These are phyloP conservation scores for Clarireedia homoeocarpa DNA, from an alignment of 2,329 filamentous ascomycete genomes.

Conservation along the genomic window DNA sequence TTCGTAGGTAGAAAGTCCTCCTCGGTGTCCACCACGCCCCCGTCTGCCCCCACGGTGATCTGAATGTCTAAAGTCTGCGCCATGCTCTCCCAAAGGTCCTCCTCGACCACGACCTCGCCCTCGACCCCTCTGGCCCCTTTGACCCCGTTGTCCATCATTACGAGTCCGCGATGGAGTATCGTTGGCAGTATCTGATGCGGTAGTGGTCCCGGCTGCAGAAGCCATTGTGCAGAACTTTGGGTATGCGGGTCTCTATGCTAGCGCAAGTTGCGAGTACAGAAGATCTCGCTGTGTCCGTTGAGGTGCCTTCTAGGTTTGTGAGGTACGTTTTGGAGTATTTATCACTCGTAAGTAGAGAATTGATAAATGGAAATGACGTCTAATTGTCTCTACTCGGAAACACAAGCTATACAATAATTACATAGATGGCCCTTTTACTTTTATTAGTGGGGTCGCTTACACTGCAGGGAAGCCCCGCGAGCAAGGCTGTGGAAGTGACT, in stretches of 20 bases:
- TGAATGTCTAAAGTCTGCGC: conserved; percentile 24
- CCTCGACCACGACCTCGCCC: conserved; percentile 13
- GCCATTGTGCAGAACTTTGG: conserved; percentile 1
- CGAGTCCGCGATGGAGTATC: conserved; percentile 1
- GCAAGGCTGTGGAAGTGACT: conserved; percentile 3
- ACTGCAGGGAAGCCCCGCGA: background rate
- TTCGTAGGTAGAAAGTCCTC: conserved; percentile 5
- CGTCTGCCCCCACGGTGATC: conserved; percentile 19
- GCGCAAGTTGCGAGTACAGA: background rate
- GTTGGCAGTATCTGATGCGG: background rate
- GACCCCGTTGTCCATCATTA: conserved; percentile 31
- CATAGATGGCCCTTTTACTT: background rate
- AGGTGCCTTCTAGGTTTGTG: background rate
- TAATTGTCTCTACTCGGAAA: background rate
- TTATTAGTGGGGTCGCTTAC: conserved; percentile 1
- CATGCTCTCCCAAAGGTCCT: conserved; percentile 8
- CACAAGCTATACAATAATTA: conserved; percentile 2
- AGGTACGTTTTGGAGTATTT: too few species aligned
- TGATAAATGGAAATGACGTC: background rate
- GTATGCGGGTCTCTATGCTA: background rate
- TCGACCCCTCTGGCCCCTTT: conserved; percentile 32
- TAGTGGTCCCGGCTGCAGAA: conserved; percentile 11
- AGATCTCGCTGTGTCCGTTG: background rate
- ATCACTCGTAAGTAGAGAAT: too few species aligned
- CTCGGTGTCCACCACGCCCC: conserved; percentile 16